Conservation (phyloP, 2,329 filamentous ascomycete genomes). For the Calonectria leucothoes region DNA sequence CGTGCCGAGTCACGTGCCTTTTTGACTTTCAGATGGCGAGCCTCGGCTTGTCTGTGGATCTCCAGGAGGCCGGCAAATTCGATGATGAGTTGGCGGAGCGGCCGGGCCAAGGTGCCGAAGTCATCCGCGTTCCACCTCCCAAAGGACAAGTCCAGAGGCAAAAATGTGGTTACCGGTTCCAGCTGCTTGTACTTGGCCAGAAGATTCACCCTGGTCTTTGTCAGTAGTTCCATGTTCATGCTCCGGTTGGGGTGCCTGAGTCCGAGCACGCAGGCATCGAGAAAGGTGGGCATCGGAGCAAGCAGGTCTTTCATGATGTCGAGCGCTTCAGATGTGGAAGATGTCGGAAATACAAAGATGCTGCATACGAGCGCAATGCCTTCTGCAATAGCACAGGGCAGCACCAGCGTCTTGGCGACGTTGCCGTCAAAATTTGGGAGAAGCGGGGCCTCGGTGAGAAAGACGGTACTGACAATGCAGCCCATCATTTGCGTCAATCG, state of each 20-base stretch:
- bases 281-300: background rate
- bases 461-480: conserved; percentile 59
- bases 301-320: conserved; percentile 19
- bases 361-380: conserved; percentile 57
- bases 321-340: conserved; percentile 58
- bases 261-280: conserved; percentile 9
- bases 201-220: background rate
- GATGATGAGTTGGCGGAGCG: conserved; percentile 9
- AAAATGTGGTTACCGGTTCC: conserved; percentile 6
- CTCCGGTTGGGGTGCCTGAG: conserved; percentile 6
- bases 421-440: conserved; percentile 54
- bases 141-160: conserved; percentile 20
- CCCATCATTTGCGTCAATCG: conserved; percentile 57
- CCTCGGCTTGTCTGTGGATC: conserved; percentile 13
- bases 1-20: conserved; percentile 1
- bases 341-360: conserved; percentile 61
- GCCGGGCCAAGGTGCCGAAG: background rate
- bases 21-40: background rate
- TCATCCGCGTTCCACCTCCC: conserved; percentile 16
- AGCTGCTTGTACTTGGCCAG: conserved; percentile 12
- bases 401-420: conserved; percentile 36
- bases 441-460: conserved; percentile 55
- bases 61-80: conserved; percentile 13
- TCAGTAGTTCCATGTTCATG: conserved; percentile 3
- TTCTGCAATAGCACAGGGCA: conserved; percentile 57